Percentiles rank a stretch among this genome's conserved stretches.
Evolutionary conservation across 2,329 filamentous ascomycete genomes (phyloP).

Genomic region (Penicillium oxalicum): DNA sequence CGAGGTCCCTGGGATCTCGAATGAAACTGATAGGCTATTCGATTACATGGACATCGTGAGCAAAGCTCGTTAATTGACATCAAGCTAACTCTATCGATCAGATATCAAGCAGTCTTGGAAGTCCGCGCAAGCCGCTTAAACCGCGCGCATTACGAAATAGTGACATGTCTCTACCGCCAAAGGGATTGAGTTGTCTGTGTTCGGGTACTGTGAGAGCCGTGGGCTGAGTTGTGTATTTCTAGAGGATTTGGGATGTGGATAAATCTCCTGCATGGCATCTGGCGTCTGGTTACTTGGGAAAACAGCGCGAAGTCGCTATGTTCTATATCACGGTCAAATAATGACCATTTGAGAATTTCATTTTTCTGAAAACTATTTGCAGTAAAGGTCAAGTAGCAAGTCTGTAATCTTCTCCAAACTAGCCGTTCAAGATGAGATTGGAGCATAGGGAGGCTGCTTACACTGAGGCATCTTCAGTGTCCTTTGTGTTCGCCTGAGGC

Average conservation of each 20-base stretch:
- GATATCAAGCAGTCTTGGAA: conserved; percentile 46
- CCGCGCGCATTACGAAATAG: not conserved
- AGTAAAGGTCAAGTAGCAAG: too few species aligned
- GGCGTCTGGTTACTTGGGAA: conserved; percentile 29
- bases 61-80: not conserved
- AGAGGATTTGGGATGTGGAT: conserved; percentile 18
- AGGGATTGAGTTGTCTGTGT: too few species aligned
- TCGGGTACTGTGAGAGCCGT: too few species aligned
- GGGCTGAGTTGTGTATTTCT: conserved; percentile 22
- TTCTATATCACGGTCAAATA: not conserved
- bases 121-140: conserved; percentile 28
- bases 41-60: too few species aligned
- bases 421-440: not conserved
- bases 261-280: conserved; percentile 32
- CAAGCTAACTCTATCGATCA: conserved; percentile 14
- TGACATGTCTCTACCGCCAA: too few species aligned
- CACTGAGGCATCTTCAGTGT: not conserved
- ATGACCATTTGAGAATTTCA: conserved; percentile 1
- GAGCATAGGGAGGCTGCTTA: not conserved
- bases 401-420: not conserved
- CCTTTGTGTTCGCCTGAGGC: conserved; percentile 4
- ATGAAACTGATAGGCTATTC: too few species aligned
- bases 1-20: too few species aligned
- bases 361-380: not conserved
- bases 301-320: conserved; percentile 7